Evolutionary conservation across 2,329 filamentous ascomycete genomes (phyloP).

Genomic region (Byssothecium circinans): DNA sequence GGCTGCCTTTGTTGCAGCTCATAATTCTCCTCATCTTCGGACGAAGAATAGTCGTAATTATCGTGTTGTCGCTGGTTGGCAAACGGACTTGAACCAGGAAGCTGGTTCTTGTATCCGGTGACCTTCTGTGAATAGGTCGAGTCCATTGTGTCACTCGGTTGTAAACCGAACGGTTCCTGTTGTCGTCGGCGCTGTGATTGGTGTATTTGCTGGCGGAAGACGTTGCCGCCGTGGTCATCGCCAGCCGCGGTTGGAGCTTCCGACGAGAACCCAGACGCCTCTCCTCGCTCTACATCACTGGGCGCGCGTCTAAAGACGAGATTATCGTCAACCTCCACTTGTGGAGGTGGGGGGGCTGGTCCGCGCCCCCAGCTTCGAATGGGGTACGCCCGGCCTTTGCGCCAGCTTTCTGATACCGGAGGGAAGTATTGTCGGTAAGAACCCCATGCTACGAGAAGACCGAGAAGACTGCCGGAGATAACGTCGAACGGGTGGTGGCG

Average conservation of each 20-base stretch:
- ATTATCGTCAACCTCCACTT: constrained; percentile 33
- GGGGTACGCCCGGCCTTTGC: constrained; percentile 61
- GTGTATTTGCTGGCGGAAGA: constrained; percentile 44
- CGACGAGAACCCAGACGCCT: constrained; percentile 34
- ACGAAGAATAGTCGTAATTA: constrained; percentile 43
- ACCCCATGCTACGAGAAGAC: constrained; percentile 55
- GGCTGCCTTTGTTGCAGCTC: constrained; percentile 38
- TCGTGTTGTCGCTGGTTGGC: constrained; percentile 32
- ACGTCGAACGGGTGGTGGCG: constrained; percentile 65
- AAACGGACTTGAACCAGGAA: constrained; percentile 39
- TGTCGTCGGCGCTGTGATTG: constrained; percentile 41
- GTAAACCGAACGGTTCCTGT: constrained; percentile 29
- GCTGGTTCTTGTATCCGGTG: constrained; percentile 35
- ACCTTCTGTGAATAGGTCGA: constrained; percentile 38
- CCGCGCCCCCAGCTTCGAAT: constrained; percentile 60
- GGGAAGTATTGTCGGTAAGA: constrained; percentile 64
- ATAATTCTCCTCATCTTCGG: constrained; percentile 42
- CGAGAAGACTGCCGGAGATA: constrained; percentile 57
- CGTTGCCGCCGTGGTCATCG: constrained; percentile 31
- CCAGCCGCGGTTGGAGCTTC: constrained; percentile 21
- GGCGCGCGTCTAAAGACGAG: constrained; percentile 32
- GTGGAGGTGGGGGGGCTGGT: constrained; percentile 37
- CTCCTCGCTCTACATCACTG: constrained; percentile 37
- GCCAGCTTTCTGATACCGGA: constrained; percentile 56
- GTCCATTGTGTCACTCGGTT: constrained; percentile 35